Conservation (phyloP, 2,329 filamentous ascomycete genomes). For the Periglandula ipomoeae region DNA sequence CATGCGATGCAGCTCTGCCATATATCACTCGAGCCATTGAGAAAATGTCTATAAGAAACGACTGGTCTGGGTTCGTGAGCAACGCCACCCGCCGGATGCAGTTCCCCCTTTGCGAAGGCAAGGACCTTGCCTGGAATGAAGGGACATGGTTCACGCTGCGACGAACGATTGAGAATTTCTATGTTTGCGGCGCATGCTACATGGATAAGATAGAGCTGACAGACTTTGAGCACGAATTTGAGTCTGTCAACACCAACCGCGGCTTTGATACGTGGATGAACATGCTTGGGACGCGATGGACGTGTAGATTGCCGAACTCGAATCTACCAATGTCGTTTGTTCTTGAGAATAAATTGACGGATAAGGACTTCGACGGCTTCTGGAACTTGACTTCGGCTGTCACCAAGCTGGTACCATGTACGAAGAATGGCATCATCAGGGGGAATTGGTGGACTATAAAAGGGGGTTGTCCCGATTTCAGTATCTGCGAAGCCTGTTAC, state of each 20-base stretch:
- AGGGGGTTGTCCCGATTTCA: constrained; percentile 14
- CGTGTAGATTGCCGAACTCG: constrained; percentile 16
- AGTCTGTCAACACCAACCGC: constrained; percentile 8
- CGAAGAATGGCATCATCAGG: constrained; percentile 17
- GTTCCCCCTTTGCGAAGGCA: constrained; percentile 21
- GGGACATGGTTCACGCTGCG: constrained; percentile 19
- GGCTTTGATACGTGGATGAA: constrained; percentile 17
- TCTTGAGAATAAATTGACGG: constrained; percentile 16
- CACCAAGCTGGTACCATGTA: constrained; percentile 17
- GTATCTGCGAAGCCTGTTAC: constrained; percentile 26
- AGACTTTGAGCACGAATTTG: constrained; percentile 19
- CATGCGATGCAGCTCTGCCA: constrained; percentile 20
- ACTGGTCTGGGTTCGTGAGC: constrained; percentile 23
- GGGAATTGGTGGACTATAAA: constrained; percentile 26
- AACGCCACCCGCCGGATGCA: constrained; percentile 13
- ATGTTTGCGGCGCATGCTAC: constrained; percentile 26
- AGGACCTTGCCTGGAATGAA: constrained; percentile 13
- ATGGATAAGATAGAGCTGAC: constrained; percentile 24
- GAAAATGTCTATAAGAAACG: constrained; percentile 13
- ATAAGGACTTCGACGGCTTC: constrained; percentile 19
- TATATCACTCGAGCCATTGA: constrained; percentile 15
- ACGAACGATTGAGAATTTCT: constrained; percentile 16
- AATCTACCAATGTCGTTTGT: constrained; percentile 17
- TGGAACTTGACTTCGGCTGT: constrained; percentile 16
- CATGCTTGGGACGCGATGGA: constrained; percentile 13